Evolutionary conservation across 805 yeast genomes (phyloP).

Genomic region (Maudiozyma turicensis): DNA sequence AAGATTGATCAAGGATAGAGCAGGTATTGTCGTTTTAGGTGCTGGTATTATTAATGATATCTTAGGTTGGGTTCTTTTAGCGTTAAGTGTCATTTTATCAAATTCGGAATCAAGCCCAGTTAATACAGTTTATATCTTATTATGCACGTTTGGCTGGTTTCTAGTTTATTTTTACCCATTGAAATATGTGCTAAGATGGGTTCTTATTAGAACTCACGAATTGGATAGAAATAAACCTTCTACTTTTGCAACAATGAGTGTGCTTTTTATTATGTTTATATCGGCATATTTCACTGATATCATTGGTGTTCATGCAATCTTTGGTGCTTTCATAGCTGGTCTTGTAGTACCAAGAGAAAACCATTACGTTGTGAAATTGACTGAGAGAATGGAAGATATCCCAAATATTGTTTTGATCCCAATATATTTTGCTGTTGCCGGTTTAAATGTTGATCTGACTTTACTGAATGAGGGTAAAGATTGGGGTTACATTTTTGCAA

Average conservation of each 20-base stretch:
- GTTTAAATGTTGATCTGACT: conserved; percentile 61
- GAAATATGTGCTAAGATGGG: conserved; percentile 37
- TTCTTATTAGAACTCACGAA: conserved; percentile 43
- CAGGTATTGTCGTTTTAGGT: conserved; percentile 63
- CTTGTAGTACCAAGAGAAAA: conserved; percentile 67
- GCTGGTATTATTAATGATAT: conserved; percentile 78
- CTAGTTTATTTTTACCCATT: conserved; percentile 49
- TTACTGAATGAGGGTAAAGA: conserved; percentile 53
- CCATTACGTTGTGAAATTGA: conserved; percentile 57
- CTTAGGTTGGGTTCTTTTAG: conserved; percentile 72
- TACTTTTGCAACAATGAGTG: conserved; percentile 46
- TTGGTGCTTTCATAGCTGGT: conserved; percentile 77
- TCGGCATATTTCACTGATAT: conserved; percentile 76
- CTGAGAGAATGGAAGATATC: conserved; percentile 69
- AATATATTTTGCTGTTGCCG: conserved; percentile 71
- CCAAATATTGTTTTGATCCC: conserved; percentile 67
- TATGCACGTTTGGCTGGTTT: conserved; percentile 63
- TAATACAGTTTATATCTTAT: conserved; percentile 56
- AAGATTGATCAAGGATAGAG: conserved; percentile 59
- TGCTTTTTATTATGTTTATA: conserved; percentile 46
- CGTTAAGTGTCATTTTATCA: conserved; percentile 66
- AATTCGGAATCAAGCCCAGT: conserved; percentile 56
- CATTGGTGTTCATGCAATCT: conserved; percentile 78
- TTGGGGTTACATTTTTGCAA: conserved; percentile 70
- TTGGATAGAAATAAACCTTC: conserved; percentile 53